Conservation (phyloP, 306 rosid genomes). For the Prunus padus region DNA sequence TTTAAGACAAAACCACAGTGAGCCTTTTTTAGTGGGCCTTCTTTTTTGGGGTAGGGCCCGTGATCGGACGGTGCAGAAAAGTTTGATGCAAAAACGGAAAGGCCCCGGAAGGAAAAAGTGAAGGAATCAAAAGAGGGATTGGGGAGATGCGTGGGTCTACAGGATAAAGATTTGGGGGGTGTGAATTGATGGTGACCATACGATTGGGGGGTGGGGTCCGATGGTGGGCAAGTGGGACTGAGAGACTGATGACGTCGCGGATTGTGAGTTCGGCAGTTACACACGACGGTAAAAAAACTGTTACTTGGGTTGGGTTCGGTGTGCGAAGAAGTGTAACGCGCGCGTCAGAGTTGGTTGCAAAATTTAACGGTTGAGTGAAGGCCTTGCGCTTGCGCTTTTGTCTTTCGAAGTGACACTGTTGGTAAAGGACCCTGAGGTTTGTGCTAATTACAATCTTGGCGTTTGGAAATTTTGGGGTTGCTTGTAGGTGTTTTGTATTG, state of each 20-base stretch:
- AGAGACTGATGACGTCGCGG: neutral
- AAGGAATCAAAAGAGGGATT: neutral
- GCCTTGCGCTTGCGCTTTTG: neutral
- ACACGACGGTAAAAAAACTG: neutral
- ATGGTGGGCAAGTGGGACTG: neutral
- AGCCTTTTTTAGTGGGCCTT: neutral
- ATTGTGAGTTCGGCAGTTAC: neutral
- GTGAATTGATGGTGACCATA: neutral
- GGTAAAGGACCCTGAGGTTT: neutral
- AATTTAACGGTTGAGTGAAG: neutral
- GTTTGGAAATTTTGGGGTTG: neutral
- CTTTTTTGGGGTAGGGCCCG: neutral
- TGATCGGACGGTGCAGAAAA: neutral
- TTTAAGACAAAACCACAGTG: conserved; percentile 2
- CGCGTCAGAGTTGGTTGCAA: neutral
- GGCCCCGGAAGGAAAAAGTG: neutral
- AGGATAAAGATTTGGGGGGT: neutral
- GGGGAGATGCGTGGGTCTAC: neutral
- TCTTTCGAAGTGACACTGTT: neutral
- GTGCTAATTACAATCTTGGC: neutral
- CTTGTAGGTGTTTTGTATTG: neutral
- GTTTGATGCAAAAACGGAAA: neutral
- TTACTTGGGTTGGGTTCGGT: neutral
- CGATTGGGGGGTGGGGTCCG: conserved; percentile 1
- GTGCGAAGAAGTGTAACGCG: neutral